These are phyloP conservation scores for Alternaria panax DNA, from an alignment of 2,329 filamentous ascomycete genomes.

Conservation along the genomic window DNA sequence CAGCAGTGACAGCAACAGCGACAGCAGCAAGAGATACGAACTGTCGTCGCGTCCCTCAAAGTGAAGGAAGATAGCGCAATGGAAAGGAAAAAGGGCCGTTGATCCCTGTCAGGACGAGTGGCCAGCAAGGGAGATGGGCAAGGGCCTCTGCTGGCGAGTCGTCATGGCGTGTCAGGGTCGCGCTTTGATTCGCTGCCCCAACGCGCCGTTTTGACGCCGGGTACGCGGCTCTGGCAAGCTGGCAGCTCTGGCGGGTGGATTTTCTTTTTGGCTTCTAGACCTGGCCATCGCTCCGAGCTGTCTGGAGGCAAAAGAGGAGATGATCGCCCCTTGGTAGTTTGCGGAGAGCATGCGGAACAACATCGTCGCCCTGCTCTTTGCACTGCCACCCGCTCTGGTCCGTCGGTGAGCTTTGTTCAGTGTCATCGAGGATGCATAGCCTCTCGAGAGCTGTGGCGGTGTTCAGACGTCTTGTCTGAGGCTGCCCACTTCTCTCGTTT, in stretches of 20 bases:
- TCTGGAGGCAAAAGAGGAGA: not conserved
- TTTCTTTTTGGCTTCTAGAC: constrained; percentile 11
- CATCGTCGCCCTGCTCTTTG: not conserved
- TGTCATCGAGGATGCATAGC: not conserved
- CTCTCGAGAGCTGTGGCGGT: not conserved
- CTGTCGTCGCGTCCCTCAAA: not conserved
- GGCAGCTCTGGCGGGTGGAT: constrained; percentile 1
- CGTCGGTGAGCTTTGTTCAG: not conserved
- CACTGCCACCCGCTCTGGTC: constrained; percentile 2
- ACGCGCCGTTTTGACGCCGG: constrained; percentile 22
- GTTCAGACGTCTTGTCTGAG: not conserved
- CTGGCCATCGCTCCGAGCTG: not conserved
- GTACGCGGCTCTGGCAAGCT: constrained; percentile 11
- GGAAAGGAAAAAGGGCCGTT: not conserved
- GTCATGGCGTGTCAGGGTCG: not conserved
- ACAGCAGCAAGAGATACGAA: not conserved
- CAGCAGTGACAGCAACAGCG: not conserved
- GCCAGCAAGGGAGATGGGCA: not conserved
- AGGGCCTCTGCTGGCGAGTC: not conserved
- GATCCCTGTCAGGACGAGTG: constrained; percentile 9
- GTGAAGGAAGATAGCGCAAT: not conserved
- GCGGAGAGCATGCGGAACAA: constrained; percentile 1
- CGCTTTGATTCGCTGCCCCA: constrained; percentile 12
- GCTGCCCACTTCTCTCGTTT: constrained; percentile 10
- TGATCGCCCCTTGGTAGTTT: constrained; percentile 19